Evolutionary conservation across 805 yeast genomes (phyloP), one percentile per base, ranked within the genome.

Genomic region (Cyberlindnera veronae): DNA sequence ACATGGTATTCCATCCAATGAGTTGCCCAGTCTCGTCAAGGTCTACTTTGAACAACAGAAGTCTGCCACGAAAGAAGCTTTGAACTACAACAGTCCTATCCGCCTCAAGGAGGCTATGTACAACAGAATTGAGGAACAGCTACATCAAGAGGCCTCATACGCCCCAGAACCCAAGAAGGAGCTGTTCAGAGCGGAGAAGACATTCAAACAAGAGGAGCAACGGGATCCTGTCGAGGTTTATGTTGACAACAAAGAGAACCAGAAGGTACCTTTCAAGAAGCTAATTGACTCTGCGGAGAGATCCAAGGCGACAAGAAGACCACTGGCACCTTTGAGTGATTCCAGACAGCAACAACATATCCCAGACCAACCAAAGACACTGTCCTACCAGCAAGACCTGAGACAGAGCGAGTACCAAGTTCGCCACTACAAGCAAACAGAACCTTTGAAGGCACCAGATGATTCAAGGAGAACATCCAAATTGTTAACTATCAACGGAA

Each of bases 401-500:
- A 22, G 35, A 27, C 23, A 24, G 11, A 12, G 21, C 9, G 42
- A 40, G 3, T 51, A 47, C 19, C 42, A 48, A 17, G 55, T 45
- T 11, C 48, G 36, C 19, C 49, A 50, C 23, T 47, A 46, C 18
- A 45, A 48, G 21, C 47, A 52, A 13, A 38, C 34, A 3, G 52
- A 54, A 19, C 55, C 59, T 4, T 36, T 57, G 24, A 55, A 57
- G 29, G 51, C 44, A 9, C 50, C 58, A 1, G 58, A 55, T 20
- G 45, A 47, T 4, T 42, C 53, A 3, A 36, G 44, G 21, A 42
- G 35, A 29, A 15, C 44, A 4, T 45, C 58, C 6, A 53, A 48
- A 18, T 41, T 60, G 2, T 55, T 73, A 5, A 50, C 54, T 7
- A 74, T 82, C 1, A 85, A 88, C 57, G 79, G 75, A 2, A 71